Percentiles rank a stretch among this genome's conserved stretches.
Conservation (phyloP, 2,329 filamentous ascomycete genomes). For the Colletotrichum sp. region DNA sequence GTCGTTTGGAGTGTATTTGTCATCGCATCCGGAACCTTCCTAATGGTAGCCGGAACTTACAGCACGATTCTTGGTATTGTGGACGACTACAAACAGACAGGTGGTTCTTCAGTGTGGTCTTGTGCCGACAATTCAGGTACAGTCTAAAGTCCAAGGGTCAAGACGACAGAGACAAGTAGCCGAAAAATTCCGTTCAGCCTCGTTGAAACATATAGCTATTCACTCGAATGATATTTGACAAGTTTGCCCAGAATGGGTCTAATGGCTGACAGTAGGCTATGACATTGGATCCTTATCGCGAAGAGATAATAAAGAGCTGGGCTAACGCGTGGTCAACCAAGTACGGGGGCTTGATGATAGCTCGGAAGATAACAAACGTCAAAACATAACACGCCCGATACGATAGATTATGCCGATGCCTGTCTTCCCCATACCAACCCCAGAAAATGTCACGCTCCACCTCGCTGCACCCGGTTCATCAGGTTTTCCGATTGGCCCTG, state of each 20-base stretch:
- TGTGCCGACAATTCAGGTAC: slow-evolving; percentile 20
- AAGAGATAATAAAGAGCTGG: neutral
- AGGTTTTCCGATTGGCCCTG: neutral
- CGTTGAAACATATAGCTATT: neutral
- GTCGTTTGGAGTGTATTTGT: slow-evolving; percentile 22
- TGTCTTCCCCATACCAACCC: neutral
- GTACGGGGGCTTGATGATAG: neutral
- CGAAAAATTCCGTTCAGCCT: neutral
- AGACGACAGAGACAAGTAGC: neutral
- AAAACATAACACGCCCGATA: neutral
- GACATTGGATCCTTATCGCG: neutral
- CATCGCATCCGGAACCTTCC: slow-evolving; percentile 12
- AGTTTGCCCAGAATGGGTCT: neutral
- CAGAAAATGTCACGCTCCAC: neutral
- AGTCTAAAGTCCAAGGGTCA: neutral
- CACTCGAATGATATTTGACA: neutral
- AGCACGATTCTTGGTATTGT: slow-evolving; percentile 13
- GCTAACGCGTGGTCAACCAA: neutral
- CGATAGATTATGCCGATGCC: neutral
- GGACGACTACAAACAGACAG: neutral
- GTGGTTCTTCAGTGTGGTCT: slow-evolving; percentile 8
- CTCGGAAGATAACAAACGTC: neutral
- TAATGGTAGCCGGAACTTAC: slow-evolving; percentile 19
- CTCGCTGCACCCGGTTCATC: neutral
- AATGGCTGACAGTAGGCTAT: neutral